Base-by-base conservation (phyloP, 2,329 filamentous ascomycete genomes). In the Alternaria novae-zelandiae region DNA sequence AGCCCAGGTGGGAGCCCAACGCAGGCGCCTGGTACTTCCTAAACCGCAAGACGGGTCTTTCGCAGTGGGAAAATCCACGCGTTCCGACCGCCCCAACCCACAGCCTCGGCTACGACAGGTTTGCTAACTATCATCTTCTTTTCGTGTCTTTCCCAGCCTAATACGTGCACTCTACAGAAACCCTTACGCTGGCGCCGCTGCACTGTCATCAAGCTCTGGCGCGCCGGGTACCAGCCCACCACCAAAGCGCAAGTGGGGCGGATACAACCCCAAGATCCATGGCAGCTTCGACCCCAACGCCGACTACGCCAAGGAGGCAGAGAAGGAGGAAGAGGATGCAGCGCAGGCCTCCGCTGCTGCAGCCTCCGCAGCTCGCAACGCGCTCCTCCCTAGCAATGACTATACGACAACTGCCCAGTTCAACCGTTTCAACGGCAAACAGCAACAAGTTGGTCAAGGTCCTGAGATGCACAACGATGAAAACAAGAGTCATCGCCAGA, bases 251-350 rank as follows among this genome's bases (percentile, higher is more conserved):
- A 81, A 58, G 82, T 87, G 21, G 87, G 90, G 90, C 62, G 94
- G 95, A 65, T 99, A 99, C 83, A 97, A 98, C 77, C 96, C 96
- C 1, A 92, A 93, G 23, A 95, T 99, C 49, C 96, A 99, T 79
- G 96, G 96, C 71, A 91, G 94, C 82, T 99, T 97, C 83, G 96
- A 99, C 74, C 94, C 94, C 5, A 96, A 90, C 64, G 95, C 96
- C n/a, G 92, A 94, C 83, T 99, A 99, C 78, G 95, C 96, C 11
- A 84, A 64, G 53, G 72, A 74, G 61, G 75, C 76, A 4, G 57
- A 87, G 68, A 78, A 83, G 21, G 80, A 79, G 46, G 74, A 79
- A 47, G 78, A 83, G 54, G 71, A 76, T 28, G 67, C 68, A 21
- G 74, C 74, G 55, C 67, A 74, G 59, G 66, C 74, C 54, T 43